phyloP scores from a whole-genome alignment of 2,329 filamentous ascomycete species.

The Aspergillus udagawae region DNA sequence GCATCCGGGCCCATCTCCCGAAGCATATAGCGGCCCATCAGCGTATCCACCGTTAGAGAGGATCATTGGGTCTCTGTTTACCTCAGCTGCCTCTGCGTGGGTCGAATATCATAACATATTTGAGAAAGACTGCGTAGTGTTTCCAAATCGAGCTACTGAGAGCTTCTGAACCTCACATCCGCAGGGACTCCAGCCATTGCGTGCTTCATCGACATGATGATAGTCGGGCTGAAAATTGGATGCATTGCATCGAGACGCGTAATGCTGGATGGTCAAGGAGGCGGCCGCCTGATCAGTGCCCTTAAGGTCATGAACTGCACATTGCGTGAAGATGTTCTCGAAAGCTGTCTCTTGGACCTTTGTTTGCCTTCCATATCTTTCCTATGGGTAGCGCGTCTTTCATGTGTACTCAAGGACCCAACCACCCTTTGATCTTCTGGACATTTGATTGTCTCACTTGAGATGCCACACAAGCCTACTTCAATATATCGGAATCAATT shows the following conservation, averaged over 20 bases:
- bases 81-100: background rate
- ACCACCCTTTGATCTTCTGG: background rate
- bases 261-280: slow-evolving; percentile 4
- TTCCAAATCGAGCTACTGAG: slow-evolving; percentile 3
- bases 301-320: background rate
- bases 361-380: background rate
- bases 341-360: background rate
- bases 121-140: slow-evolving; percentile 2
- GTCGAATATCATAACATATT: background rate
- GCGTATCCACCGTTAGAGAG: slow-evolving; percentile 1
- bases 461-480: background rate
- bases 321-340: background rate
- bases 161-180: background rate
- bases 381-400: background rate
- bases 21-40: slow-evolving; percentile 11
- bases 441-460: background rate
- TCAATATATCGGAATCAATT: background rate
- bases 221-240: slow-evolving; percentile 8
- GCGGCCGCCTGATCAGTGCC: background rate
- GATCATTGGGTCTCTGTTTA: slow-evolving; percentile 7
- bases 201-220: slow-evolving; percentile 11
- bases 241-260: slow-evolving; percentile 7
- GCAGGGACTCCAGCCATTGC: background rate
- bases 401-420: background rate
- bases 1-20: slow-evolving; percentile 11